Evolutionary conservation across 2,329 filamentous ascomycete species (phyloP), one percentile per base, ranked within the genome.

Genomic region (Monilinia laxa): DNA sequence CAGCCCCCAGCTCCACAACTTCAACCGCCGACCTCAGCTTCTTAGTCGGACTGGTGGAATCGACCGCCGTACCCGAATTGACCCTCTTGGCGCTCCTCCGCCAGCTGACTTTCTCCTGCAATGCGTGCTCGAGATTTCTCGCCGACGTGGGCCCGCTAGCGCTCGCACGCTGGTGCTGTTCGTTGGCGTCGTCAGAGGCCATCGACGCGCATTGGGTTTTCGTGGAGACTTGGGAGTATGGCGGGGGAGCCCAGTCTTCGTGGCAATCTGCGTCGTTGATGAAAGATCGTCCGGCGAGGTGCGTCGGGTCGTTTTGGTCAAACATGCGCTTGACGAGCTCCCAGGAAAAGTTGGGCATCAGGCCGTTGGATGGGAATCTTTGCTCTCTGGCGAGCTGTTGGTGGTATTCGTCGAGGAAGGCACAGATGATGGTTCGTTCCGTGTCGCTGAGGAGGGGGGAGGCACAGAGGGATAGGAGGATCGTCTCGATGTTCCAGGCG

Each of bases 401-500:
- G 12, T 35, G n/a, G 28, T 65, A 60, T 65, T 65, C 56, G 18
- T 9, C 9, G 35, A 65, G 31, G 47, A 65, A 65, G 6, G 16
- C 2, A 3, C n/a, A 20, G 11, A 65, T 18, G 10, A 4, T 16
- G 0, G 9, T 2, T 60, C 52, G 42, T 45, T 65, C 63, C 9
- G 20, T 1, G 11, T 60, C 47, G 18, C 23, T 28, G 9, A 65
- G 18, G 10, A 23, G n/a, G 4, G 54, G 20, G 9, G 63, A 65
- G 18, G 18, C 20, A 18, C 31, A 38, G 9, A 65, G 31, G 7
- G 14, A 10, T 7, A 38, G 31, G 10, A 65, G 35, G 3, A 65
- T 59, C 12, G n/a, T 28, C 20, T 60, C 63, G 55, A 65, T 51
- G 5, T n/a, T 60, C 63, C 63, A 65, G 18, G 63, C 63, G 9